A percentile compares a stretch with the other conserved stretches of the same genome.
These are phyloP conservation scores for Aspergillus fructus DNA, from an alignment of 2,329 filamentous ascomycete genomes.

Conservation along the genomic window DNA sequence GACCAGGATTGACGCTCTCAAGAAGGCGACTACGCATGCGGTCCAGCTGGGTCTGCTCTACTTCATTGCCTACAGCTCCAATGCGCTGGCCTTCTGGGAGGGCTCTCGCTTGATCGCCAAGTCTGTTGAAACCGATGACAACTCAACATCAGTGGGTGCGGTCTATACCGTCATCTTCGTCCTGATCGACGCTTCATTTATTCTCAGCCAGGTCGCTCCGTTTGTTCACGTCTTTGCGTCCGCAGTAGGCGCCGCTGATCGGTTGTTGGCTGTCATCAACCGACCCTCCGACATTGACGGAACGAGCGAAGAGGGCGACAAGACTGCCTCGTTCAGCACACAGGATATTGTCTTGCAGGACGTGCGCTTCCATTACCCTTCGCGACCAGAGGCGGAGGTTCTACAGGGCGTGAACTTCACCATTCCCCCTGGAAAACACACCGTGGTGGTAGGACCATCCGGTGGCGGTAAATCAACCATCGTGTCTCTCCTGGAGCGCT, in stretches of 20 bases:
- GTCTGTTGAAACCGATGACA: slow-evolving; percentile 15
- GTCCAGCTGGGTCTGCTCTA: slow-evolving; percentile 61
- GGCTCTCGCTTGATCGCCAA: slow-evolving; percentile 57
- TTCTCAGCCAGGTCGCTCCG: slow-evolving; percentile 39
- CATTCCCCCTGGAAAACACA: slow-evolving; percentile 38
- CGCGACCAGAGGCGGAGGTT: slow-evolving; percentile 36
- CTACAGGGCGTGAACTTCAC: slow-evolving; percentile 31
- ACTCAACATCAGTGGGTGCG: slow-evolving; percentile 31
- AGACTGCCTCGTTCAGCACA: slow-evolving; percentile 14
- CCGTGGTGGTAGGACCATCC: slow-evolving; percentile 50
- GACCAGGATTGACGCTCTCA: slow-evolving; percentile 54
- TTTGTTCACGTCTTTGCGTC: slow-evolving; percentile 49
- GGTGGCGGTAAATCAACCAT: slow-evolving; percentile 55
- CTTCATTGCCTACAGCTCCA: slow-evolving; percentile 66
- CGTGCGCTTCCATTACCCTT: slow-evolving; percentile 39
- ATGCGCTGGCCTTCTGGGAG: slow-evolving; percentile 67
- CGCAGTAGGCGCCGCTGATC: slow-evolving; percentile 54
- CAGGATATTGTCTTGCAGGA: slow-evolving; percentile 32
- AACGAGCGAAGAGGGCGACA: slow-evolving; percentile 13
- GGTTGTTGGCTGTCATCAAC: slow-evolving; percentile 59
- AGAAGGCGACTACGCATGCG: slow-evolving; percentile 58
- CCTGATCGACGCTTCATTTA: slow-evolving; percentile 38
- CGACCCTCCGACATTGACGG: slow-evolving; percentile 48
- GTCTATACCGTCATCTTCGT: slow-evolving; percentile 41
- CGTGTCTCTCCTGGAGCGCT: slow-evolving; percentile 35